Base-by-base conservation (phyloP, 225 moss, liverwort and hornwort genomes). In the Polytrichum formosum region DNA sequence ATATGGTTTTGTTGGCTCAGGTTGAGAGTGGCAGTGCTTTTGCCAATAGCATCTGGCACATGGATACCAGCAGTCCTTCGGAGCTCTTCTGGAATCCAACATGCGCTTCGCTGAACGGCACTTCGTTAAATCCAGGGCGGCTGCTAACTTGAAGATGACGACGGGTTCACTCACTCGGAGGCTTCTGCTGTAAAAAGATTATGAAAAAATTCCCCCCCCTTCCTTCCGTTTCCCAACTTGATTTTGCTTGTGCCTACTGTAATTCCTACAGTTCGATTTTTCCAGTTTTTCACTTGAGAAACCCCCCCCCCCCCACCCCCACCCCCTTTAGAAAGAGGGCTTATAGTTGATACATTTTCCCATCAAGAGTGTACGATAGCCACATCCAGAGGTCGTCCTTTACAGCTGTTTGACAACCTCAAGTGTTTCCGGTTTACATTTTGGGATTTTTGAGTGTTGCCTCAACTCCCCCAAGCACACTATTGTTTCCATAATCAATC, bases 311-410 rank as follows among this genome's bases (percentile, higher is more conserved):
- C 6, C 30, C 30, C 30, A 5, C 30, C 30, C 6, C 30, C 26
- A 73, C 83, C 87, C 83, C 83, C 76, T 80, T 76, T 74, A 76
- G 82, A 80, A 78, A 83, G 76, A 77, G 86, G 74, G 79, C 80
- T 65, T 87, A 87, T 85, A 91, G 83, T 83, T 83, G 77, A 83
- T 84, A 88, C 80, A 84, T 59, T 76, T 90, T 81, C 72, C 84
- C 84, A 77, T 87, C 81, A 82, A 89, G 90, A 92, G 89, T 94
- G 94, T 95, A 95, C 82, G 87, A 95, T 95, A 92, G 92, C 77
- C 83, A 78, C 85, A 87, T 78, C 72, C 83, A 85, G 88, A 85
- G 80, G 80, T 81, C 66, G 77, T 94, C 84, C 77, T 70, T 74
- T 81, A 77, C 84, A 83, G 79, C 79, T 79, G 77, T 78, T 87